Evolutionary conservation across 169 alveolate species (phyloP).

Genomic region (Cryptosporidium sp.): DNA sequence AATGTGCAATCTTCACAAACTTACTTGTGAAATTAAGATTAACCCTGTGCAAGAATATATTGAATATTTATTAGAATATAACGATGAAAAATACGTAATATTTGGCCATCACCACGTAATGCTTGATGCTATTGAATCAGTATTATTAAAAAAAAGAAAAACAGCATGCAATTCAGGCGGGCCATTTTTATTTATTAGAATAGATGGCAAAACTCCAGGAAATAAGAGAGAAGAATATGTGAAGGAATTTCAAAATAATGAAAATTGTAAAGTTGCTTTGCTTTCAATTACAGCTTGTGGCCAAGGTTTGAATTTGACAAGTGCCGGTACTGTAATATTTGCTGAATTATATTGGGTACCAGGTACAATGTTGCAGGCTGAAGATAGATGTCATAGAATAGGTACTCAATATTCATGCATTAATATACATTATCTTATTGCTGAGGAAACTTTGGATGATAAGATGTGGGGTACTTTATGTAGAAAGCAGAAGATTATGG

Average conservation of each 20-base stretch:
- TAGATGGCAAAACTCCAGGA: constrained; percentile 94
- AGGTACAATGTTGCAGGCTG: constrained; percentile 96
- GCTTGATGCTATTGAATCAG: constrained; percentile 91
- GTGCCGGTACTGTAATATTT: constrained; percentile 96
- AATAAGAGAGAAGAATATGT: constrained; percentile 90
- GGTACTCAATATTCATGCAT: constrained; percentile 88
- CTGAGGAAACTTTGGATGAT: constrained; percentile 87
- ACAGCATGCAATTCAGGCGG: constrained; percentile 42
- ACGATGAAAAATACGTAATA: constrained; percentile 89
- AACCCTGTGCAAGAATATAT: constrained; percentile 93
- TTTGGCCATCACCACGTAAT: constrained; percentile 96
- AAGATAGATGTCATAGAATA: constrained; percentile 97
- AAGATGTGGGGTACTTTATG: constrained; percentile 81
- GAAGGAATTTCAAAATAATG: constrained; percentile 89
- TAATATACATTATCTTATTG: constrained; percentile 88
- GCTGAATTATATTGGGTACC: constrained; percentile 99
- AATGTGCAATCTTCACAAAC: constrained; percentile 84
- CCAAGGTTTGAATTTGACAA: constrained; percentile 94
- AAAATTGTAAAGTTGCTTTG: constrained; percentile 87
- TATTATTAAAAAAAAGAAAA: constrained; percentile 79
- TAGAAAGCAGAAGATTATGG: constrained; percentile 72
- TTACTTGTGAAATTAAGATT: constrained; percentile 95
- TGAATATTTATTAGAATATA: constrained; percentile 89
- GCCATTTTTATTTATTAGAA: constrained; percentile 86
- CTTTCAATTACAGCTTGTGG: constrained; percentile 96